Base-by-base conservation (phyloP, 176 grass and related monocot genomes). In the Oryza longistaminata region DNA sequence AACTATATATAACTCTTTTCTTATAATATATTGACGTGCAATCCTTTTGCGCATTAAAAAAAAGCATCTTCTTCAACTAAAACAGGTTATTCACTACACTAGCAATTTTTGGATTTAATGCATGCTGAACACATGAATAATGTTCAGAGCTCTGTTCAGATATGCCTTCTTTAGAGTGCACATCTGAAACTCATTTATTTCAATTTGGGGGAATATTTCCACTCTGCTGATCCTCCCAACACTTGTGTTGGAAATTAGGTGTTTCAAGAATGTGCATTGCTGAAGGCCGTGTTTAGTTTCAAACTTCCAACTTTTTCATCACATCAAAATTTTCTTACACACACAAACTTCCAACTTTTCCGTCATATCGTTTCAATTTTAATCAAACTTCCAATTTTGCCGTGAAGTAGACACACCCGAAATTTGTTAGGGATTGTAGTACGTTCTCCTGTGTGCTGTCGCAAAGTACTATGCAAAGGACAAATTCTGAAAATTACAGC, bases 401-500 rank as follows among this genome's bases (percentile, higher is more conserved):
- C 29, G 0, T 29, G 29, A 29, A 29, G 1, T 27, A 27, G 27
- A 27, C 27, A 27, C 27, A 8, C 6, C 40, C 4, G 5, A 66
- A 66, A 45, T 58, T 43, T 25, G 17, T 53, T 42, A 22, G 7
- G 3, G 70, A 64, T 75, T n/a, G 19, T 16, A 49, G 46, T 49
- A n/a, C 53, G 76, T 25, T 43, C 34, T 21, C 39, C 24, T 80
- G 39, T 40, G 1, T 40, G 12, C 76, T 79, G 61, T 35, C 72
- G 37, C 75, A 68, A 61, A 60, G 68, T 55, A 31, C 31, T 71
- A 64, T 48, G 14, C 22, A 22, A 60, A 11, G 25, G 37, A 78
- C 58, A 64, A 81, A 69, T 1, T 19, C 27, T 33, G 71, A 81
- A 60, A 87, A 87, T 69, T 35, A 69, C 71, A 34, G 45, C 61